Percentiles rank a stretch among this genome's conserved stretches.
Evolutionary conservation across 1,284 basidiomycete species (phyloP).

Genomic region (Laetiporus sulphureus): DNA sequence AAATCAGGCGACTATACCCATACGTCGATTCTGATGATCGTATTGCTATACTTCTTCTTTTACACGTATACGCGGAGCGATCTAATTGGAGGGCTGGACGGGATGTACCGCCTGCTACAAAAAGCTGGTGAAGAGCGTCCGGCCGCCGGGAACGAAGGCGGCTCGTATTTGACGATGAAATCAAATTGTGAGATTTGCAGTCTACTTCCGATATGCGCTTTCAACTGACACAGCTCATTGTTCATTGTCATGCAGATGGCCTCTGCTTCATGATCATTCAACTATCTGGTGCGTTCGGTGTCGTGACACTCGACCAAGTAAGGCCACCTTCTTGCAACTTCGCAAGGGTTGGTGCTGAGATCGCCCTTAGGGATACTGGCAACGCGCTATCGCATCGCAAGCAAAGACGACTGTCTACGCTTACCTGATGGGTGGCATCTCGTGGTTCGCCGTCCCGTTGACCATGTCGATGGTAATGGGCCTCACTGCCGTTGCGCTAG

Average conservation of each 20-base stretch:
- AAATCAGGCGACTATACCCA: constrained; percentile 24
- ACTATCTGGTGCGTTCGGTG: constrained; percentile 6
- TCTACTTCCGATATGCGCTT: constrained; percentile 7
- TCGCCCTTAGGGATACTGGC: constrained; percentile 8
- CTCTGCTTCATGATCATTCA: constrained; percentile 4
- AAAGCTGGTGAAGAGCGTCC: constrained; percentile 22
- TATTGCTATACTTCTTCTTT: constrained; percentile 22
- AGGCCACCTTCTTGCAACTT: constrained; percentile 2
- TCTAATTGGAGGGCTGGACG: constrained; percentile 22
- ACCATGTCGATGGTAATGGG: constrained; percentile 35
- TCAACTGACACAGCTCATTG: not conserved
- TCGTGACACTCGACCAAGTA: constrained; percentile 6
- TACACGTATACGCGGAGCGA: constrained; percentile 22
- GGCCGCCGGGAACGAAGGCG: constrained; percentile 30
- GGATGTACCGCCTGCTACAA: constrained; percentile 27
- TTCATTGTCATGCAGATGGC: not conserved
- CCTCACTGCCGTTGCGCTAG: constrained; percentile 29
- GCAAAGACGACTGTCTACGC: constrained; percentile 24
- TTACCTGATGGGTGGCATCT: constrained; percentile 30
- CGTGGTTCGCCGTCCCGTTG: constrained; percentile 34
- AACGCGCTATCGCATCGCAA: constrained; percentile 24
- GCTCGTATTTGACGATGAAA: constrained; percentile 34
- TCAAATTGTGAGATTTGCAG: constrained; percentile 14
- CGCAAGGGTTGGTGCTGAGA: constrained; percentile 1
- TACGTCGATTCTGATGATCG: constrained; percentile 27